A percentile compares a stretch with the other conserved stretches of the same genome.
Evolutionary conservation across 371 early-diverging fungal genomes (phyloP).

Genomic region (Haplosporangium sp.): DNA sequence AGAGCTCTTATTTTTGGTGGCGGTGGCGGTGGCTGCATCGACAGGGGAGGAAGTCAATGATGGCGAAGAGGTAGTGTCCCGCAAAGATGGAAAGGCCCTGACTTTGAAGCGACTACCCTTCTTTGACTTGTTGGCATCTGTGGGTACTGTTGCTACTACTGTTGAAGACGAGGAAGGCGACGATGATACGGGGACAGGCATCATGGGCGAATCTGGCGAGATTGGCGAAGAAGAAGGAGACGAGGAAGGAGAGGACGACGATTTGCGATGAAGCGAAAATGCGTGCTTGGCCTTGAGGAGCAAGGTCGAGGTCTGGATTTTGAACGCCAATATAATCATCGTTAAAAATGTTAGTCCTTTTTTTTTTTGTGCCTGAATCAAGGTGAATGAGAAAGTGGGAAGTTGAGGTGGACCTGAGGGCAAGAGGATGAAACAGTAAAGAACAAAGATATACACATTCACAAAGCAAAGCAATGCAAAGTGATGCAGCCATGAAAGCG

Average conservation of each 20-base stretch:
- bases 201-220: constrained; percentile 12
- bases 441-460: no score
- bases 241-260: constrained; percentile 8
- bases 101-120: constrained; percentile 44
- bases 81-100: constrained; percentile 27
- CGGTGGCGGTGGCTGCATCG: not conserved
- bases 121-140: constrained; percentile 16
- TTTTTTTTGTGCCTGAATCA: no score
- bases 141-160: not conserved
- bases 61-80: constrained; percentile 11
- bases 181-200: not conserved
- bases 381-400: no score
- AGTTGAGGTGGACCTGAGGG: no score
- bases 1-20: not conserved
- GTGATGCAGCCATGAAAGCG: no score
- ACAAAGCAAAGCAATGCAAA: no score
- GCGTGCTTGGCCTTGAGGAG: constrained; percentile 52
- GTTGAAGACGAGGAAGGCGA: not conserved
- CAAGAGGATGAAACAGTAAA: no score
- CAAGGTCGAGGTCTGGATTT: constrained; percentile 48
- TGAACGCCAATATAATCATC: constrained; percentile 35
- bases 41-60: not conserved
- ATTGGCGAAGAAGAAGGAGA: constrained; percentile 6
- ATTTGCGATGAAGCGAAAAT: constrained; percentile 41
- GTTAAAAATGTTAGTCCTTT: no score